Percentiles rank a stretch among this genome's conserved stretches.
These are phyloP conservation scores for Zarea fungicola DNA, from an alignment of 2,329 filamentous ascomycete genomes.

Conservation along the genomic window DNA sequence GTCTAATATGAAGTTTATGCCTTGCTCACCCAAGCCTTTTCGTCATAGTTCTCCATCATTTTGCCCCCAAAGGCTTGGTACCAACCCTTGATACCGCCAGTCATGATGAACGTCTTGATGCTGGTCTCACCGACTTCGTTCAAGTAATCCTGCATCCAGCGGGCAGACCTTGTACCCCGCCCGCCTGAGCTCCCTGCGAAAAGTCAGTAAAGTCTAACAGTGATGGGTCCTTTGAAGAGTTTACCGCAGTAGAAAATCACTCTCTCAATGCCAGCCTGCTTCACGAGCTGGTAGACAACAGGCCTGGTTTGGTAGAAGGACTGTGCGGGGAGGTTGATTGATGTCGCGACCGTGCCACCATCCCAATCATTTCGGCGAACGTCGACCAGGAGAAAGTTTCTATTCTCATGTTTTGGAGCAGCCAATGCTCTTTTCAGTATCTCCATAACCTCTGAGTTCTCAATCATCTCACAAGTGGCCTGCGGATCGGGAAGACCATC, in stretches of 20 bases:
- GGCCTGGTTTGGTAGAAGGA: slow-evolving; percentile 47
- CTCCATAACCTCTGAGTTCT: slow-evolving; percentile 34
- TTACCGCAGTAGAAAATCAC: slow-evolving; percentile 54
- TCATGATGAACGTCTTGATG: slow-evolving; percentile 42
- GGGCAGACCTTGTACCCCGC: slow-evolving; percentile 47
- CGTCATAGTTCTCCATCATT: slow-evolving; percentile 47
- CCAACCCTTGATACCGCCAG: slow-evolving; percentile 52
- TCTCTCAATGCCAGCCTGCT: slow-evolving; percentile 41
- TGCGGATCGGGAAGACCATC: slow-evolving; percentile 38
- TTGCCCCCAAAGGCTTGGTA: slow-evolving; percentile 41
- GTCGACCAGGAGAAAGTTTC: slow-evolving; percentile 45
- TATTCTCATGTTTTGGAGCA: slow-evolving; percentile 21
- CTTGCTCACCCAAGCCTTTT: slow-evolving; percentile 29
- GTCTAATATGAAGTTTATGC: slow-evolving; percentile 3
- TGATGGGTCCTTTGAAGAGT: neutral
- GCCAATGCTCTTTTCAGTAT: slow-evolving; percentile 34
- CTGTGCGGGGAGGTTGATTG: slow-evolving; percentile 54
- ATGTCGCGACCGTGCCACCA: slow-evolving; percentile 55
- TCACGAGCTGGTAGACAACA: slow-evolving; percentile 43
- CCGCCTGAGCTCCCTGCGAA: slow-evolving; percentile 43
- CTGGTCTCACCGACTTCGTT: slow-evolving; percentile 37
- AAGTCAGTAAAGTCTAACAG: neutral
- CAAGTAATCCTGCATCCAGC: slow-evolving; percentile 54
- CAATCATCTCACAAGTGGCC: slow-evolving; percentile 32
- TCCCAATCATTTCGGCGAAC: slow-evolving; percentile 49